A percentile compares a stretch with the other conserved stretches of the same genome.
These are phyloP conservation scores for Brassica incana DNA, from an alignment of 345 rosid species.

Conservation along the genomic window DNA sequence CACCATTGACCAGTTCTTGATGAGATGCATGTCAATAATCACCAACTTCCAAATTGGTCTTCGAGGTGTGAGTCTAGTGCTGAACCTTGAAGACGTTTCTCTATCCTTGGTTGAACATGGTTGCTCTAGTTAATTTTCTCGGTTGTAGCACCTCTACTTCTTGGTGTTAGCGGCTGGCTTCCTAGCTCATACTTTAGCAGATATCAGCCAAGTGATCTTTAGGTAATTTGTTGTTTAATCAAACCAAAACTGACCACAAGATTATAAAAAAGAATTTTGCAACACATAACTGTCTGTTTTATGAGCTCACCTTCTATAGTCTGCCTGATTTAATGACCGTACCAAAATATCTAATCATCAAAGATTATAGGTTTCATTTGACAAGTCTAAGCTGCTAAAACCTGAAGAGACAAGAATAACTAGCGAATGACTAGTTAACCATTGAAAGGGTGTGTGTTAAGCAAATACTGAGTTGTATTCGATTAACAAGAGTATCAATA, in stretches of 20 bases:
- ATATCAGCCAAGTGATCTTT: neutral
- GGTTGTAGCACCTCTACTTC: neutral
- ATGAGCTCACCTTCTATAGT: neutral
- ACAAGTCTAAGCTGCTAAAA: neutral
- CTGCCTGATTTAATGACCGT: neutral
- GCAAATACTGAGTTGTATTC: too few relatives aligned
- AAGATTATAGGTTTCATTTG: neutral
- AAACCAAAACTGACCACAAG: constrained; percentile 3
- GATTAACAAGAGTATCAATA: too few relatives aligned
- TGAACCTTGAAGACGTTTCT: neutral
- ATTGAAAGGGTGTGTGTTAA: neutral
- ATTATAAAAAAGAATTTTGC: neutral
- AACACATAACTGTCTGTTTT: neutral
- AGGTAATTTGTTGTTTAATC: neutral
- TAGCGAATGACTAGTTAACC: neutral
- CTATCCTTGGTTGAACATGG: neutral
- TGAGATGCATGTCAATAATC: neutral
- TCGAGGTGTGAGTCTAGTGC: neutral
- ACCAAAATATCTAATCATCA: neutral
- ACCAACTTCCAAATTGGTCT: neutral
- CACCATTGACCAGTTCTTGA: neutral
- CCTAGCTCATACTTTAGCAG: neutral
- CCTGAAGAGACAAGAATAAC: neutral
- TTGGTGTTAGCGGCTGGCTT: neutral
- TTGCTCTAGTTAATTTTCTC: neutral